Conservation (phyloP, 2,329 filamentous ascomycete species). For the Fusarium redolens region DNA sequence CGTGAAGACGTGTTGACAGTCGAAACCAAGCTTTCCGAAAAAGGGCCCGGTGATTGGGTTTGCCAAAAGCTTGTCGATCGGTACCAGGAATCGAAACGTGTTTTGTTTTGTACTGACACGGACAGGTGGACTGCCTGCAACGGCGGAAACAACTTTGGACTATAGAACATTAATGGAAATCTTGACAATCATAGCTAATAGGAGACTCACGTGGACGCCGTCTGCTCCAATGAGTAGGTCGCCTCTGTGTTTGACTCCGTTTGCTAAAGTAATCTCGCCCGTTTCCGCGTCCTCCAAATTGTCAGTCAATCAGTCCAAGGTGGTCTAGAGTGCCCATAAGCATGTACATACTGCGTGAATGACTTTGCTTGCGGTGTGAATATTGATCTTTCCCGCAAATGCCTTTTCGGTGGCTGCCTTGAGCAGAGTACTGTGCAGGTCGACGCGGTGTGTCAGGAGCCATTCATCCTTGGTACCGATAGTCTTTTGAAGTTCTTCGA, state of each 20-base stretch:
- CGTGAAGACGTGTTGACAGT: constrained; percentile 1
- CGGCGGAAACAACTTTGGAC: constrained; percentile 2
- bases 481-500: background rate
- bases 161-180: background rate
- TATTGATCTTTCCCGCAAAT: background rate
- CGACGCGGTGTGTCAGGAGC: background rate
- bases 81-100: constrained; percentile 2
- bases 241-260: background rate
- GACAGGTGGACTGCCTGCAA: background rate
- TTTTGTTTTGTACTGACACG: constrained; percentile 8
- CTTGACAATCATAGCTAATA: accelerated
- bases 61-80: background rate
- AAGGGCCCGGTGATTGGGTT: background rate
- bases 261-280: background rate
- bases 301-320: background rate
- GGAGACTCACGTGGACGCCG: background rate
- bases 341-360: background rate
- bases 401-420: background rate
- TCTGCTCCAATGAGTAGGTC: constrained; percentile 5
- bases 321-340: accelerated
- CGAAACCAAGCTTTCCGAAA: background rate
- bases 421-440: background rate
- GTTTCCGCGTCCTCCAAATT: background rate
- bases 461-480: constrained; percentile 2
- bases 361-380: constrained; percentile 1